These are phyloP conservation scores for Microbotryomycetes sp. DNA, from an alignment of 1,284 basidiomycete genomes.

Conservation along the genomic window DNA sequence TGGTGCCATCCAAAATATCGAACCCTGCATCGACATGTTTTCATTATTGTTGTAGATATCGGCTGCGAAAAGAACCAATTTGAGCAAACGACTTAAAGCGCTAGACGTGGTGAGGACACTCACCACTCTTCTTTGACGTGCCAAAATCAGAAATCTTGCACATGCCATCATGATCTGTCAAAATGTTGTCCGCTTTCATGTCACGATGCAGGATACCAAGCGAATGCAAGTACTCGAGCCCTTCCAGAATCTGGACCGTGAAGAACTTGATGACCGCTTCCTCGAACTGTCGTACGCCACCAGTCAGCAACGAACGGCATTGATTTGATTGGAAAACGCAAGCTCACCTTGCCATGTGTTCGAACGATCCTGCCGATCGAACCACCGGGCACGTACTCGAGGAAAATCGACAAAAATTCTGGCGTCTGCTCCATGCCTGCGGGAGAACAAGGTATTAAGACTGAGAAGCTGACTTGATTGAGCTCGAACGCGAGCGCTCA, in stretches of 20 bases:
- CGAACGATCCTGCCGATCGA: slow-evolving; percentile 88
- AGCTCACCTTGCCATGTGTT: slow-evolving; percentile 60
- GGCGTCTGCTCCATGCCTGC: slow-evolving; percentile 78
- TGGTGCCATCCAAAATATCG: slow-evolving; percentile 98
- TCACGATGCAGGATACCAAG: slow-evolving; percentile 93
- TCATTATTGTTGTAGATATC: slow-evolving; percentile 77
- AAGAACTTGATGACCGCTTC: slow-evolving; percentile 90
- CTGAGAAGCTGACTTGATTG: slow-evolving; percentile 7
- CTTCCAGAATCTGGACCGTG: slow-evolving; percentile 82
- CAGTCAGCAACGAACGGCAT: neutral
- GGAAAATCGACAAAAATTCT: slow-evolving; percentile 90
- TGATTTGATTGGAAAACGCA: rapidly evolving
- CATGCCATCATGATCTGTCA: slow-evolving; percentile 84
- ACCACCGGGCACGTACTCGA: slow-evolving; percentile 97
- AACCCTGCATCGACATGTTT: slow-evolving; percentile 79
- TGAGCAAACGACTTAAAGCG: neutral
- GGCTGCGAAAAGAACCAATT: slow-evolving; percentile 43
- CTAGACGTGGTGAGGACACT: neutral
- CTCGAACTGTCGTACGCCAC: slow-evolving; percentile 59
- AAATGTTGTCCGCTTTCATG: slow-evolving; percentile 95
- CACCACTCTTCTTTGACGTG: slow-evolving; percentile 70
- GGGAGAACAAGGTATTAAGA: too few species aligned
- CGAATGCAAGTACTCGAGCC: slow-evolving; percentile 87
- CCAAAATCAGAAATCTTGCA: slow-evolving; percentile 99
- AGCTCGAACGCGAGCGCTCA: slow-evolving; percentile 18